Conservation (phyloP, 169 alveolate genomes). For the Besnoitia besnoiti region DNA sequence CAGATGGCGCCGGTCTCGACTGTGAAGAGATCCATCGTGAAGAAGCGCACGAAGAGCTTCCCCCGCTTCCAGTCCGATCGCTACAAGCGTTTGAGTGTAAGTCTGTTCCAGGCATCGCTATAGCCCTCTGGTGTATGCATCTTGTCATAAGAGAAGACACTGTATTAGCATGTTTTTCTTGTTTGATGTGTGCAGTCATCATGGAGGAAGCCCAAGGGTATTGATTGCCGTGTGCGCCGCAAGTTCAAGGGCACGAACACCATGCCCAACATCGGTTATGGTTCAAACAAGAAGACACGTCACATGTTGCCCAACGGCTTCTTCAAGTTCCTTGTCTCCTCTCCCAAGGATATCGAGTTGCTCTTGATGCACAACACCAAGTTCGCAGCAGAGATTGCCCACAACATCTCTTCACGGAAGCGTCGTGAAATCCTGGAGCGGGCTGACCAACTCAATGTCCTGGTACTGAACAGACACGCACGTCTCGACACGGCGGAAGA, state of each 20-base stretch:
- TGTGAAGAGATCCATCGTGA: conserved; percentile 84
- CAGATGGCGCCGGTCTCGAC: conserved; percentile 72
- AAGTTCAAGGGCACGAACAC: conserved; percentile 93
- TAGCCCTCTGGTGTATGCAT: neutral
- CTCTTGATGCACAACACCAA: conserved; percentile 95
- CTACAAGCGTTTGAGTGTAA: conserved; percentile 91
- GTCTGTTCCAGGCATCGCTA: conserved; percentile 1
- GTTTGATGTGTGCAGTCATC: conserved; percentile 75
- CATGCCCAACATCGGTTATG: conserved; percentile 97
- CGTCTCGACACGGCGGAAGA: conserved; percentile 66
- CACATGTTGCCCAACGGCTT: conserved; percentile 92
- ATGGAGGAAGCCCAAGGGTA: conserved; percentile 99
- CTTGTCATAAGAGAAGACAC: neutral
- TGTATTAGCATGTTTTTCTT: neutral
- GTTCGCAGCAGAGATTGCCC: conserved; percentile 94
- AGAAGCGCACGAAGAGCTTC: conserved; percentile 94
- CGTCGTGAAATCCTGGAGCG: conserved; percentile 92
- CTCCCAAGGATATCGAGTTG: conserved; percentile 88
- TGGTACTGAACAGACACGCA: conserved; percentile 86
- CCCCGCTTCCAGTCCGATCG: conserved; percentile 96
- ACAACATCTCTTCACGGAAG: conserved; percentile 91
- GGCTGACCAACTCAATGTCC: conserved; percentile 93
- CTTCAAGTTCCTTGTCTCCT: conserved; percentile 91
- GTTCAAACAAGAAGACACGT: conserved; percentile 94
- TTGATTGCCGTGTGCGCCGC: conserved; percentile 96